Evolutionary conservation across 1,284 basidiomycete genomes (phyloP).

Genomic region (Ceratobasidium theobromae): DNA sequence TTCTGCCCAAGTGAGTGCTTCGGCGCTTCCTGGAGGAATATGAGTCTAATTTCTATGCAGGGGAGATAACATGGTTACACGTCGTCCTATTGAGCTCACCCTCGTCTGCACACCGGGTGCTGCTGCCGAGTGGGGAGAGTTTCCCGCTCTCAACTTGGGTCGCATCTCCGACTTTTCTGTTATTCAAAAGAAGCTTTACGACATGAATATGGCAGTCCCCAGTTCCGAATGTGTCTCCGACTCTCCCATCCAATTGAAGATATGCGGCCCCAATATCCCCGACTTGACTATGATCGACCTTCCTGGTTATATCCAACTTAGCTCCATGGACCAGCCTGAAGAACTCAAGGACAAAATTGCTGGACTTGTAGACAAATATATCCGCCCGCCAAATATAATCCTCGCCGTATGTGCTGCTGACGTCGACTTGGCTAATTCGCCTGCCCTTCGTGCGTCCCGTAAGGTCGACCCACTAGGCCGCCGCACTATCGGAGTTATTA

Average conservation of each 20-base stretch:
- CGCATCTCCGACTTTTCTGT: conserved; percentile 86
- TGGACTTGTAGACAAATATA: conserved; percentile 90
- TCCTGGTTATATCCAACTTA: conserved; percentile 95
- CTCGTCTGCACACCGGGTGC: conserved; percentile 85
- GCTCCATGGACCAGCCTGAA: conserved; percentile 95
- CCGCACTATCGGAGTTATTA: conserved; percentile 96
- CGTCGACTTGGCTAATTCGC: conserved; percentile 97
- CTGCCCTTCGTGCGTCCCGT: conserved; percentile 88
- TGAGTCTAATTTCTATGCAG: conserved; percentile 47
- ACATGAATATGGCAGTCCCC: conserved; percentile 93
- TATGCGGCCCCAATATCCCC: conserved; percentile 93
- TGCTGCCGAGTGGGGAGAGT: conserved; percentile 90
- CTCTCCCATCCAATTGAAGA: conserved; percentile 94
- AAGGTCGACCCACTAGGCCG: conserved; percentile 93
- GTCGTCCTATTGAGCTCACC: conserved; percentile 95
- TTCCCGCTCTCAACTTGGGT: conserved; percentile 84
- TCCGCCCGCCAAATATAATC: conserved; percentile 96
- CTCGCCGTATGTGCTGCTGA: conserved; percentile 97
- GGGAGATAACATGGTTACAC: conserved; percentile 99
- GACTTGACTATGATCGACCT: conserved; percentile 97
- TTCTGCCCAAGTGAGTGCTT: conserved; percentile 85
- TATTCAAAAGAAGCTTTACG: conserved; percentile 91
- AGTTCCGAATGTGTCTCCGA: conserved; percentile 87
- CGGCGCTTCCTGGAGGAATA: not conserved
- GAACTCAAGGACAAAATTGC: conserved; percentile 92